Evolutionary conservation across 2,329 filamentous ascomycete species (phyloP), one percentile per base, ranked within the genome.

Genomic region (Fusarium circinatum): DNA sequence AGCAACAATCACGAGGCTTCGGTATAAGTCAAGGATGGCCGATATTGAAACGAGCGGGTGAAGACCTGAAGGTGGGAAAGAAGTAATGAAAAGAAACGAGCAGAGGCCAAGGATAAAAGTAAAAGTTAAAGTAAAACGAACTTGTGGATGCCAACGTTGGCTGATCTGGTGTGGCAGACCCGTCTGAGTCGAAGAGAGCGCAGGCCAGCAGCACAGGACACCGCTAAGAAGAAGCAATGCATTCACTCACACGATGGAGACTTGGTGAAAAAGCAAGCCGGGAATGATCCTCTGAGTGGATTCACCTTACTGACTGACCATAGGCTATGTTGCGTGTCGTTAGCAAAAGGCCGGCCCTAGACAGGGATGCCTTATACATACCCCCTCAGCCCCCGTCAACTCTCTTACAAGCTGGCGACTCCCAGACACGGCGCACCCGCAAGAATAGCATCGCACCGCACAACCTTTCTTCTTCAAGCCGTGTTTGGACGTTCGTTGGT

Each of bases 51-150:
- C 58, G 61, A 76, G 65, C 39, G 61, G 58, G 64, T 65, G 66
- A 76, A 63, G 73, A 66, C 58, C 70, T 68, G 38, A 62, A 65
- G 62, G 51, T 61, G 67, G 60, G 64, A 60, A 61, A 38, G 62
- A 61, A 52, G 52, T 45, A 45, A 58, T 62, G n/a, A 54, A 54
- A 39, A 62, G 60, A 68, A 65, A 39, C 44, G 52, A 73, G 65
- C 64, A 71, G 65, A 76, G 61, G 62, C 65, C 66, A 67, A 65
- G 64, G 76, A 76, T 64, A 71, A 62, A 47, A 61, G 63, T 71
- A 77, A 75, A 78, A 68, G 70, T 65, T 65, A 73, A 78, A 68
- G 67, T 67, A 71, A 73, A 76, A 64, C 70, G 59, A 73, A 74
- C 62, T 70, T 77, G 71, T 75, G 75, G 71, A 75, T 62, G 68